phyloP scores from a whole-genome alignment of 2,329 filamentous ascomycete species.

The Aplosporella prunicola region DNA sequence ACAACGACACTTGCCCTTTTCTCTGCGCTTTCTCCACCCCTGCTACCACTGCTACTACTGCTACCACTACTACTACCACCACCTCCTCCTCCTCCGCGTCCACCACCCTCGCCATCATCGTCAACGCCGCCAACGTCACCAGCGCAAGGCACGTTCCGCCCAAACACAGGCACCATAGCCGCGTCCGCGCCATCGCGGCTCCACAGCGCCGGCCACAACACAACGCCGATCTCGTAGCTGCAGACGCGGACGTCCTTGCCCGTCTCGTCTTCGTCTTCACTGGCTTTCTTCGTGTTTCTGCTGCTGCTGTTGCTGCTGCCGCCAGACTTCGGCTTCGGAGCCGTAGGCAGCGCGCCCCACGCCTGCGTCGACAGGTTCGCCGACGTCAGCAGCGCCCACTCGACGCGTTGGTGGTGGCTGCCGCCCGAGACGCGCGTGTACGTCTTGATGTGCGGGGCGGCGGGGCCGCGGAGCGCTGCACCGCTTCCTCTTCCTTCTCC shows the following conservation, averaged over 20 bases:
- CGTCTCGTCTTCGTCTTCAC: neutral
- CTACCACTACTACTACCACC: slow-evolving; percentile 1
- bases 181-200: slow-evolving; percentile 14
- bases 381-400: slow-evolving; percentile 83
- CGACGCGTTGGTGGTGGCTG: slow-evolving; percentile 42
- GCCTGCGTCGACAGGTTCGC: slow-evolving; percentile 87
- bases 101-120: slow-evolving; percentile 15
- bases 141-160: slow-evolving; percentile 43
- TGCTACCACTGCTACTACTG: too few relatives aligned
- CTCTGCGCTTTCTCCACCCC: neutral
- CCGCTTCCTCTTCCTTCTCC: neutral
- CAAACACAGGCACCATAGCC: slow-evolving; percentile 62
- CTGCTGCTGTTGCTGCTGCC: neutral
- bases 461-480: slow-evolving; percentile 37
- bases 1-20: slow-evolving; percentile 36
- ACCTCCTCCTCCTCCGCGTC: too few relatives aligned
- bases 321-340: neutral
- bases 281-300: neutral
- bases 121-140: slow-evolving; percentile 14
- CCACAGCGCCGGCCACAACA: slow-evolving; percentile 63
- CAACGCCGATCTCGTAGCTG: slow-evolving; percentile 75
- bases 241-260: slow-evolving; percentile 52
- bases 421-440: slow-evolving; percentile 51
- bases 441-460: slow-evolving; percentile 83
- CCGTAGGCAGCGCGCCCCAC: slow-evolving; percentile 58